Base-by-base conservation (phyloP, 192 early-diverging fungal genomes). In the Chytriomyces hyalinus region DNA sequence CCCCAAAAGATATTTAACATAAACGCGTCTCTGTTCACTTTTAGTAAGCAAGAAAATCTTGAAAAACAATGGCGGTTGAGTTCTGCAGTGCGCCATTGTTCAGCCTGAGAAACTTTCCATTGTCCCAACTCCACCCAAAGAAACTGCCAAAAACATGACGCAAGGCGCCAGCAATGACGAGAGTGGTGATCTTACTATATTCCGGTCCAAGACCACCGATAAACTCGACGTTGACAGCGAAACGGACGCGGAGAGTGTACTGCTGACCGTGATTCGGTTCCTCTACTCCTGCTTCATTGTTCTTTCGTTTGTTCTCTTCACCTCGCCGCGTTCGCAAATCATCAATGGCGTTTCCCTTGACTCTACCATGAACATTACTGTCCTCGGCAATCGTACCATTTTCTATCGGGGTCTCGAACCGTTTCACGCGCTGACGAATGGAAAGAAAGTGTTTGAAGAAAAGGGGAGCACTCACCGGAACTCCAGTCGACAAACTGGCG, bases 231-330 rank as follows among this genome's bases (percentile, higher is more conserved):
- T 61, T 43, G 59, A 77, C 59, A 36, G 57, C 20, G 76, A 69
- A 20, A 13, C 59, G 17, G 44, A 48, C 11, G 15, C 43, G 8
- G 65, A 77, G 48, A 48, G 36, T 43, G 46, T 67, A 22, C 67
- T 77, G 13, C 17, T 77, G 43, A 77, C 65, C 36, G 65, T 67
- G 6, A 61, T 77, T 26, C 65, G 76, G 53, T 36, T 77, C 9
- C 57, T 77, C 28, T 61, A 68, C 48, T 61, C 67, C 6, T 66
- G 65, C 51, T 77, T 77, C 57, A 77, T 68, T 59, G 59, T 77
- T 44, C 66, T 77, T 24, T 70, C 67, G 6, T 70, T 77, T 67
- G 61, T 68, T 61, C 22, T 77, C 9, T 57, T 68, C 28, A 77
- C 76, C 11, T 68, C 59, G 3, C 76, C 76, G 28, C 65, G 62